Conservation (phyloP, 805 yeast genomes). For the Tetrapisispora nanseiensis region DNA sequence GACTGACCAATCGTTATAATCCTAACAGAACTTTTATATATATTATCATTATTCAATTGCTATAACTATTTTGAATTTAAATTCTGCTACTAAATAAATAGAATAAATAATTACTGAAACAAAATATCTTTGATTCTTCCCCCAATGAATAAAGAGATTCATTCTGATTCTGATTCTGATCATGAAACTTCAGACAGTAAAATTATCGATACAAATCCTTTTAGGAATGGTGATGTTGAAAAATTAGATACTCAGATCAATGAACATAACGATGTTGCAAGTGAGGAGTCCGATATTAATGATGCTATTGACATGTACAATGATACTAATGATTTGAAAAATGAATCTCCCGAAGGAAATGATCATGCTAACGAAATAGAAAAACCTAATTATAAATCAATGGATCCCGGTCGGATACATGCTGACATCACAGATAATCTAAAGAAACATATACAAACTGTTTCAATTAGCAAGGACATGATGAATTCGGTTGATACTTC, state of each 20-base stretch:
- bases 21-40: too few relatives aligned
- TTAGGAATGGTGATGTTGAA: not conserved
- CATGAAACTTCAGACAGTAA: not conserved
- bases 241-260: not conserved
- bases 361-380: conserved; percentile 10
- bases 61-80: too few relatives aligned
- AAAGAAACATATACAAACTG: conserved; percentile 1
- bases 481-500: conserved; percentile 1
- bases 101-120: too few relatives aligned
- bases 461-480: not conserved
- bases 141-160: not conserved
- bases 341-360: not conserved
- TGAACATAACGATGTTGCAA: not conserved
- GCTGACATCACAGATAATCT: conserved; percentile 31
- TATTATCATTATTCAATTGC: too few relatives aligned
- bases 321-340: not conserved
- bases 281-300: not conserved
- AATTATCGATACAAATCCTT: conserved; percentile 1
- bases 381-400: conserved; percentile 25
- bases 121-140: too few relatives aligned
- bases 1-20: too few relatives aligned
- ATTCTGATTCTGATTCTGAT: not conserved
- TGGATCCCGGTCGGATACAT: conserved; percentile 36
- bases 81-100: too few relatives aligned
- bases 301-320: conserved; percentile 2